Base-by-base conservation (phyloP, 2,329 filamentous ascomycete genomes). In the Biscogniauxia marginata region DNA sequence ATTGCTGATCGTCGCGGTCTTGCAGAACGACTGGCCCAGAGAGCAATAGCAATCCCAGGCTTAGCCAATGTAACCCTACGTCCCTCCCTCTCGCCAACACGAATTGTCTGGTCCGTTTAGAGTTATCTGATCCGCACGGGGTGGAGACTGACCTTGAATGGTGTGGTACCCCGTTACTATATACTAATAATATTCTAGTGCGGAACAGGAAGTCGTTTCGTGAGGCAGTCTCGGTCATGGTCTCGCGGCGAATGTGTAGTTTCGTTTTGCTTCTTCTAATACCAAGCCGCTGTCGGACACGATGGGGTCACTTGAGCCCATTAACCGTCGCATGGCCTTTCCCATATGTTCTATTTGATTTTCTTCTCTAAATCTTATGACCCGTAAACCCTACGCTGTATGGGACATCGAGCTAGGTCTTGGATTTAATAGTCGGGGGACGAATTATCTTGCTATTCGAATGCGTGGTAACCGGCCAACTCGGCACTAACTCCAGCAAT, bases 111-210 rank as follows among this genome's bases (percentile, higher is more conserved):
- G 68, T 69, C 65, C 67, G 50, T 59, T 63, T 65, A 63, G 65
- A 68, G 65, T 69, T 69, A 69, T 69, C 67, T 59, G 67, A 69
- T 69, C 67, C 66, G 66, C 53, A 43, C 18, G 23, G 46, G 47
- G 63, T 64, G 65, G 63, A 59, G 59, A 54, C 50, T 57, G 48
- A 47, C 44, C 53, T 54, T 46, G 53, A 44, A 54, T 58, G 57
- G 57, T 45, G 53, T 19, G 57, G 52, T 61, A 56, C 57, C 64
- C 61, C 44, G 44, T 46, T 22, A 46, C 44, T 50, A 45, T 55
- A 34, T 52, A 52, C 39, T 49, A 46, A 44, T 34, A 25, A 44
- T 34, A 25, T 58, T 43, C 59, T 60, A 62, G 56, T 51, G 50
- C 59, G n/a, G 51, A 62, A 63, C 18, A 55, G 62, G 62, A 62